phyloP scores from a whole-genome alignment of 2,329 filamentous ascomycete genomes.

The Aspergillus brasiliensis region DNA sequence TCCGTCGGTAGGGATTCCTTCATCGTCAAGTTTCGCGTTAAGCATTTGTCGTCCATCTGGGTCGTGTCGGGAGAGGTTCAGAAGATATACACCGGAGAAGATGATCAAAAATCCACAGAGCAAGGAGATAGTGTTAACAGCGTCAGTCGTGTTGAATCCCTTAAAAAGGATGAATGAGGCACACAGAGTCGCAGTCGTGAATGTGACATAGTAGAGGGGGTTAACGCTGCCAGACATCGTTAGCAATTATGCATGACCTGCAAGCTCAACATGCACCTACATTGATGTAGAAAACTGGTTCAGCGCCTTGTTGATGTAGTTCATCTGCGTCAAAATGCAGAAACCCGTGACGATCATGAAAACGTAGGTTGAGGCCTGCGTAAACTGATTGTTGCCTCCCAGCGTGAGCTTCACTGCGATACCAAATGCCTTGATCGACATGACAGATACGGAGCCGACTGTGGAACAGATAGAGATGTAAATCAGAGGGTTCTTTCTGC shows the following conservation, averaged over 20 bases:
- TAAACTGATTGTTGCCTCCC: slow-evolving; percentile 91
- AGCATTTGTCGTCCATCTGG: slow-evolving; percentile 74
- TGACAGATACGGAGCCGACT: slow-evolving; percentile 95
- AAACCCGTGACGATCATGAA: slow-evolving; percentile 91
- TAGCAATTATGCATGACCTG: background rate
- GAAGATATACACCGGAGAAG: slow-evolving; percentile 90
- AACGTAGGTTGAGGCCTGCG: slow-evolving; percentile 92
- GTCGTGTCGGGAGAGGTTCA: slow-evolving; percentile 92
- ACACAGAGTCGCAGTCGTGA: slow-evolving; percentile 89
- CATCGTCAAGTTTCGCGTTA: slow-evolving; percentile 58
- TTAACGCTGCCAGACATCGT: slow-evolving; percentile 67
- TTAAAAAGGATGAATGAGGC: slow-evolving; percentile 95
- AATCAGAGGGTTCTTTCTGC: slow-evolving; percentile 92
- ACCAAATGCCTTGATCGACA: slow-evolving; percentile 98
- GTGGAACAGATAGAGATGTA: slow-evolving; percentile 98
- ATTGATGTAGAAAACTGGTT: slow-evolving; percentile 97
- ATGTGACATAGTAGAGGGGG: slow-evolving; percentile 95
- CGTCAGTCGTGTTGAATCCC: slow-evolving; percentile 92
- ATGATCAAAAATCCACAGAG: slow-evolving; percentile 92
- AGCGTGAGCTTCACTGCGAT: slow-evolving; percentile 96
- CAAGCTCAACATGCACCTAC: slow-evolving; percentile 57
- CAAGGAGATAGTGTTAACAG: slow-evolving; percentile 88
- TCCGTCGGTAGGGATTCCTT: slow-evolving; percentile 85
- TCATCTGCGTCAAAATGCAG: slow-evolving; percentile 99
- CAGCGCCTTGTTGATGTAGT: slow-evolving; percentile 98